Evolutionary conservation across 1,284 basidiomycete species (phyloP).

Genomic region (Sporisorium iseilematis-ciliati): DNA sequence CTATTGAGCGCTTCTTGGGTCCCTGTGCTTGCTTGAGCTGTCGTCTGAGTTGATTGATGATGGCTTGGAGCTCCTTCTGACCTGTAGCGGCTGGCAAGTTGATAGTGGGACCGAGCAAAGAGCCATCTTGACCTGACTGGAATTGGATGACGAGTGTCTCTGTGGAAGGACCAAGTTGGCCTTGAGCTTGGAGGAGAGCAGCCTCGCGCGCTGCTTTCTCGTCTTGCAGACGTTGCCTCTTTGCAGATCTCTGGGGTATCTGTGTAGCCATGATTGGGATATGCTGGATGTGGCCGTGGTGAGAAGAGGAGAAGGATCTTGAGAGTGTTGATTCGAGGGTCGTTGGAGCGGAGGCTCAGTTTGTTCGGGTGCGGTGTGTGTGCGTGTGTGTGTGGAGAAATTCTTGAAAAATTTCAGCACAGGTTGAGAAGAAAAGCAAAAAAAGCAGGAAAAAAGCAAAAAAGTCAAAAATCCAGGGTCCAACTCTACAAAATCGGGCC

Average conservation of each 20-base stretch:
- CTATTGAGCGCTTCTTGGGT: constrained; percentile 35
- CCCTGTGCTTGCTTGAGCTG: constrained; percentile 48
- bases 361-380: too few species aligned
- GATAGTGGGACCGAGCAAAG: constrained; percentile 62
- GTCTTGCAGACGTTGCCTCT: constrained; percentile 57
- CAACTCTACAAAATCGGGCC: constrained; percentile 7
- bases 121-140: constrained; percentile 61
- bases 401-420: constrained; percentile 37
- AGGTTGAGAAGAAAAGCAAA: constrained; percentile 8
- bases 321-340: not conserved
- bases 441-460: constrained; percentile 4
- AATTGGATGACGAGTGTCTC: constrained; percentile 66
- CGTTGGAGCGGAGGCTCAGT: constrained; percentile 2
- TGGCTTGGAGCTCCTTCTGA: constrained; percentile 60
- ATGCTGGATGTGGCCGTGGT: not conserved
- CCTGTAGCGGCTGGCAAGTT: constrained; percentile 63
- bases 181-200: constrained; percentile 46
- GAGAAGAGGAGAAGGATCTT: not conserved
- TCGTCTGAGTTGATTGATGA: constrained; percentile 64
- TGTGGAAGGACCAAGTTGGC: constrained; percentile 59
- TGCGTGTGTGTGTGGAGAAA: constrained; percentile 30
- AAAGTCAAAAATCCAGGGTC: constrained; percentile 10
- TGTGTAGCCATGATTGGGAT: constrained; percentile 59
- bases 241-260: constrained; percentile 57
- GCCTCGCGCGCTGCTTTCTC: constrained; percentile 50